Conservation (phyloP, 2,329 filamentous ascomycete species). For the Neoarthrinium moseri region DNA sequence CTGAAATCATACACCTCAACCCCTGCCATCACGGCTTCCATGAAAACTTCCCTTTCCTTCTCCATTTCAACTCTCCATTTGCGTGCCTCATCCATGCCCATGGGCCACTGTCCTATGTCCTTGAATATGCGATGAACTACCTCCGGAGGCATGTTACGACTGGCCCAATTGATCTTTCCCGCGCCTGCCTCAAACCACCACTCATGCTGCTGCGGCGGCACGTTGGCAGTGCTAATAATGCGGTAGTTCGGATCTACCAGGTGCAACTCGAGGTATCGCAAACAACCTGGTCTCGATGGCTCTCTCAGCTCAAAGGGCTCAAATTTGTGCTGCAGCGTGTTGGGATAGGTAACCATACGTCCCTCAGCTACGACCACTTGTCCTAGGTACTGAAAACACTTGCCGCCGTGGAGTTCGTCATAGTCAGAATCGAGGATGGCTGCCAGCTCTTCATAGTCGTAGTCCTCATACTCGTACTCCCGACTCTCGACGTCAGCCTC, state of each 20-base stretch:
- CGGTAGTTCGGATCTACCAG: not conserved
- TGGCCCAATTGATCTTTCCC: not conserved
- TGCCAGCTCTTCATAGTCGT: not conserved
- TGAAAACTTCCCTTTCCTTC: not conserved
- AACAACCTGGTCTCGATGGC: not conserved
- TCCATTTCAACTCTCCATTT: not conserved
- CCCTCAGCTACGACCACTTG: not conserved
- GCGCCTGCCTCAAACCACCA: not conserved
- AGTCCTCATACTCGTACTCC: not conserved
- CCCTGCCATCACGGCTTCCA: not conserved
- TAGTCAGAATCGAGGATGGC: not conserved
- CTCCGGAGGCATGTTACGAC: not conserved
- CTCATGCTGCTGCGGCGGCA: not conserved
- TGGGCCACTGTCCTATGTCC: not conserved
- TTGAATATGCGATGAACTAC: not conserved
- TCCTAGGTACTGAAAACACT: not conserved
- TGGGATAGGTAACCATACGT: not conserved
- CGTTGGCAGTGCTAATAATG: not conserved
- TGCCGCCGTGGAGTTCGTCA: not conserved
- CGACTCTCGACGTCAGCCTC: not conserved
- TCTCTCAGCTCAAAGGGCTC: not conserved
- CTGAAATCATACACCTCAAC: not conserved
- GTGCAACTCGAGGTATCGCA: not conserved
- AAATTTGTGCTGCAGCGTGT: not conserved
- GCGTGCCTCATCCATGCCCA: not conserved